Evolutionary conservation across 176 grass and related monocot genomes (phyloP).

Genomic region (Eragrostis nindensis): DNA sequence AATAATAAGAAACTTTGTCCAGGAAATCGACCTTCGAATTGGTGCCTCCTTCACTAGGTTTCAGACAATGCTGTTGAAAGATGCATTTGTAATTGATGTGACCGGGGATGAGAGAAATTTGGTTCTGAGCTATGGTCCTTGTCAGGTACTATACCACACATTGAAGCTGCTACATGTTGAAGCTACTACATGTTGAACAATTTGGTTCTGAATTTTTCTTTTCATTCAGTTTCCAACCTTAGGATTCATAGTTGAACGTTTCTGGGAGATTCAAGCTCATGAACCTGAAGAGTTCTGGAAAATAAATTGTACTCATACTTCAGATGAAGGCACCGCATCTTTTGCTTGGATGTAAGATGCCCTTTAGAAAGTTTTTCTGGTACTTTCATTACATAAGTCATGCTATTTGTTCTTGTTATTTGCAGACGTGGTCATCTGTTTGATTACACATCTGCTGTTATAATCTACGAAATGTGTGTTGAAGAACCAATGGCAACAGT

Average conservation of each 20-base stretch:
- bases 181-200: too few relatives aligned
- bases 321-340: slow-evolving; percentile 80
- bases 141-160: slow-evolving; percentile 65
- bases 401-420: slow-evolving; percentile 46
- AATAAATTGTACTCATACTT: slow-evolving; percentile 96
- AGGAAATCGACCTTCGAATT: slow-evolving; percentile 97
- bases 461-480: slow-evolving; percentile 91
- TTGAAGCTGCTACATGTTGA: slow-evolving; percentile 15
- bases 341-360: slow-evolving; percentile 89
- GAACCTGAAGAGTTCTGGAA: slow-evolving; percentile 97
- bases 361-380: slow-evolving; percentile 1
- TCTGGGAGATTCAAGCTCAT: slow-evolving; percentile 97
- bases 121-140: slow-evolving; percentile 94
- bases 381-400: slow-evolving; percentile 22
- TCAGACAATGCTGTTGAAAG: slow-evolving; percentile 93
- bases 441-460: slow-evolving; percentile 78
- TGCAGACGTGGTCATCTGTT: slow-evolving; percentile 87
- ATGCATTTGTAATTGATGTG: slow-evolving; percentile 88
- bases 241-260: slow-evolving; percentile 95
- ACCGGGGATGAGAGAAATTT: slow-evolving; percentile 78
- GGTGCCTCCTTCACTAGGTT: slow-evolving; percentile 99
- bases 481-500: slow-evolving; percentile 95
- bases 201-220: too few relatives aligned
- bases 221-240: slow-evolving; percentile 87
- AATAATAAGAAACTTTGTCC: slow-evolving; percentile 36